Percentiles rank a stretch among this genome's conserved stretches.
phyloP scores from a whole-genome alignment of 140 eudicot species.

The Stevia rebaudiana region DNA sequence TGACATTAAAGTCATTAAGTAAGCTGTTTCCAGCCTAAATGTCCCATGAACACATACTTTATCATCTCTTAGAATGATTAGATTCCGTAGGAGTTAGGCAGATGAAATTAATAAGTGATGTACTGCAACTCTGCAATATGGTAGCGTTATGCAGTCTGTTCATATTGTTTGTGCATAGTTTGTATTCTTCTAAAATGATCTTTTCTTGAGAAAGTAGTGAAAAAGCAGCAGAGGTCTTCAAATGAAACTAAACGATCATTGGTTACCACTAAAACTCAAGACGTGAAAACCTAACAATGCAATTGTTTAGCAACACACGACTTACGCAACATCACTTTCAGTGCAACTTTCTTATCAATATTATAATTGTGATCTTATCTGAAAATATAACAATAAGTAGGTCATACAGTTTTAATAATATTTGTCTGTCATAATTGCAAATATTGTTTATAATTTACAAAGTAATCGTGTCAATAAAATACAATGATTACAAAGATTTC shows the following conservation, averaged over 20 bases:
- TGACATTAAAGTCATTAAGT: background rate
- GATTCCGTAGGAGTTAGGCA: slow-evolving; percentile 1
- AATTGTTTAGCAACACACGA: too few relatives aligned
- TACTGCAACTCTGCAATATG: background rate
- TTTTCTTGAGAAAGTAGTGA: background rate
- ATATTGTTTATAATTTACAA: background rate
- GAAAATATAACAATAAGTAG: background rate
- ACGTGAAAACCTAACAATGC: background rate
- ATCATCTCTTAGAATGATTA: background rate
- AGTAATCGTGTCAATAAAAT: background rate
- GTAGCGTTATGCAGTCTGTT: background rate
- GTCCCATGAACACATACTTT: too few relatives aligned
- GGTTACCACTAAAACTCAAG: background rate
- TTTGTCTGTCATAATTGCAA: background rate
- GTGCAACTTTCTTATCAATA: background rate
- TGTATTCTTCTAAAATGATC: background rate
- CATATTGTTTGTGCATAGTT: background rate
- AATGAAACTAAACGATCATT: background rate
- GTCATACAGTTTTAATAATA: background rate
- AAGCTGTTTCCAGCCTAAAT: slow-evolving; percentile 5
- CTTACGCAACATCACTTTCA: background rate
- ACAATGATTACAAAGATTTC: background rate
- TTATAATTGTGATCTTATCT: background rate
- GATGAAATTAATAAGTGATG: background rate
- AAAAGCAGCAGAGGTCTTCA: background rate